Evolutionary conservation across 2,329 filamentous ascomycete species (phyloP).

Genomic region (Colletotrichum noveboracense): DNA sequence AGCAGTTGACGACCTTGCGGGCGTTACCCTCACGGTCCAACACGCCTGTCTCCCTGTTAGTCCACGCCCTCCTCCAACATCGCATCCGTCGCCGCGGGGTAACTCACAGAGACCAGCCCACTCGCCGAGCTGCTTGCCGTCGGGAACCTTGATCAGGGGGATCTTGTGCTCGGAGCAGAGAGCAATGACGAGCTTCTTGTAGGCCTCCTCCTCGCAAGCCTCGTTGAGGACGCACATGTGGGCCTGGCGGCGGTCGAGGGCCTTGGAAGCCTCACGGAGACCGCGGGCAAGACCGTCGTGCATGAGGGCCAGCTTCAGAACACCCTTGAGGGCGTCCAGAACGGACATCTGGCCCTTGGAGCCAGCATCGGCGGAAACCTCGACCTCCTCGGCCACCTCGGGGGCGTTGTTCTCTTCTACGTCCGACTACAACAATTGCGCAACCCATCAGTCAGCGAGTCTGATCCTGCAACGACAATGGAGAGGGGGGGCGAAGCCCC

Average conservation of each 20-base stretch:
- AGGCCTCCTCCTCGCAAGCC: constrained; percentile 99
- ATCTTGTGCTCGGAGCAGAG: constrained; percentile 99
- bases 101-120: constrained; percentile 99
- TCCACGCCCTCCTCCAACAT: neutral
- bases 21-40: constrained; percentile 99
- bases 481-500: neutral
- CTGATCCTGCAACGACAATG: neutral
- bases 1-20: constrained; percentile 99
- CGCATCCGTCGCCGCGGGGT: neutral
- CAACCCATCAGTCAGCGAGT: constrained; percentile 22
- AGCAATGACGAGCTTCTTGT: constrained; percentile 99
- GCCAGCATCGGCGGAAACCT: constrained; percentile 90
- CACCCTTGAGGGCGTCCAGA: constrained; percentile 97
- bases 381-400: constrained; percentile 87
- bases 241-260: constrained; percentile 96
- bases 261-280: constrained; percentile 98
- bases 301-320: constrained; percentile 98
- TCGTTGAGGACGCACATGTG: constrained; percentile 99
- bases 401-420: constrained; percentile 98
- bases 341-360: constrained; percentile 95
- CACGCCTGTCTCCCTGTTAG: constrained; percentile 70
- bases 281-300: constrained; percentile 99
- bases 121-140: constrained; percentile 99
- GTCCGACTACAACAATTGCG: constrained; percentile 77
- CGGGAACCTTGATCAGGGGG: constrained; percentile 98